Conservation (phyloP, 495 filamentous ascomycete species). For the Collariella sp. region DNA sequence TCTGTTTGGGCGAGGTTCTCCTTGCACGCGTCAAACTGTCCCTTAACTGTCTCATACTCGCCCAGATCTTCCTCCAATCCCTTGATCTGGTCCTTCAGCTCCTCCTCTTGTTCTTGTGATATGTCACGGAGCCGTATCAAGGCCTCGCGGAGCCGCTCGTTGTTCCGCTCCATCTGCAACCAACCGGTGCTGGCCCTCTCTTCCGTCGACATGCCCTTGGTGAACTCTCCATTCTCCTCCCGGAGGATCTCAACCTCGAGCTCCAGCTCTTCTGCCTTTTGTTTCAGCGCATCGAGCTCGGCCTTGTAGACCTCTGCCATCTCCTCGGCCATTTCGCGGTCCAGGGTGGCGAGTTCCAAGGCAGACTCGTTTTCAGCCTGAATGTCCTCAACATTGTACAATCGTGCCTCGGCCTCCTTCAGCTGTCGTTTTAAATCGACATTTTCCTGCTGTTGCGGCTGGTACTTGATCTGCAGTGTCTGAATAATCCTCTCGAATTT, state of each 20-base stretch:
- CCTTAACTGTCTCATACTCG: slow-evolving; percentile 61
- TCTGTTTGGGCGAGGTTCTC: slow-evolving; percentile 65
- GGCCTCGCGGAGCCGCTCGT: slow-evolving; percentile 81
- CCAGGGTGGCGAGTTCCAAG: slow-evolving; percentile 80
- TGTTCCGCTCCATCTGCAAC: slow-evolving; percentile 83
- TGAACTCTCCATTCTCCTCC: slow-evolving; percentile 78
- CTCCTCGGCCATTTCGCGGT: slow-evolving; percentile 96
- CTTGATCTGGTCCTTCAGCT: slow-evolving; percentile 66
- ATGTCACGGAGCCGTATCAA: slow-evolving; percentile 77
- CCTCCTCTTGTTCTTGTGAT: slow-evolving; percentile 75
- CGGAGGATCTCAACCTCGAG: slow-evolving; percentile 79
- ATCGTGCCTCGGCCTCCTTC: slow-evolving; percentile 60
- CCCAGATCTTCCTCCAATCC: slow-evolving; percentile 69
- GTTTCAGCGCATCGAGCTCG: slow-evolving; percentile 70
- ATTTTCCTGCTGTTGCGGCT: slow-evolving; percentile 76
- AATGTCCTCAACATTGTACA: slow-evolving; percentile 60
- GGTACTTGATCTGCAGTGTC: slow-evolving; percentile 83
- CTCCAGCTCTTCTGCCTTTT: slow-evolving; percentile 71
- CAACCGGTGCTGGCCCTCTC: slow-evolving; percentile 79
- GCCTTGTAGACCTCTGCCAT: slow-evolving; percentile 69
- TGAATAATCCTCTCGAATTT: slow-evolving; percentile 84
- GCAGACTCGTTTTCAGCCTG: slow-evolving; percentile 76
- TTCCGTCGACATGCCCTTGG: slow-evolving; percentile 77
- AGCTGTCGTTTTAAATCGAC: slow-evolving; percentile 63
- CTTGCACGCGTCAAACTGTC: slow-evolving; percentile 59